Evolutionary conservation across 139 green algal species (phyloP).

Genomic region (Chlorella sp.): DNA sequence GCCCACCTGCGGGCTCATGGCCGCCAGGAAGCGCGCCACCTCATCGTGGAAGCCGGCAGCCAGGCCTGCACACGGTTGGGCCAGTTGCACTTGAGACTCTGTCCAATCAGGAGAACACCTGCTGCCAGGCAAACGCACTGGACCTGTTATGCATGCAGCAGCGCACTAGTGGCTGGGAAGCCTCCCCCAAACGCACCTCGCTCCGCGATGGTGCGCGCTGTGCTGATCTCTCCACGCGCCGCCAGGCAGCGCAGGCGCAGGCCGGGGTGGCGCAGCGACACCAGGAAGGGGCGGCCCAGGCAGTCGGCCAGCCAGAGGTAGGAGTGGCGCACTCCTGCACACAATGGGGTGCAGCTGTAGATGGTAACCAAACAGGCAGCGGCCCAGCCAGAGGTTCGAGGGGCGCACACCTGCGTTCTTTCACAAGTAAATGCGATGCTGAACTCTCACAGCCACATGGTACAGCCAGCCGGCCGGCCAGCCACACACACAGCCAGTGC

Average conservation of each 20-base stretch:
- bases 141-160: no score
- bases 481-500: no score
- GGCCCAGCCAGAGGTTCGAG: constrained; percentile 50
- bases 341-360: not conserved
- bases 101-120: no score
- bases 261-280: constrained; percentile 59
- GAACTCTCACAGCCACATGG: no score
- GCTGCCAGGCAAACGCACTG: no score
- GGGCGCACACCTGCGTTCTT: constrained; percentile 42
- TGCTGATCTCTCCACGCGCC: constrained; percentile 48
- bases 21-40: constrained; percentile 57
- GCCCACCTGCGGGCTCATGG: constrained; percentile 37
- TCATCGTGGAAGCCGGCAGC: constrained; percentile 58
- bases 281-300: constrained; percentile 56
- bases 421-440: no score
- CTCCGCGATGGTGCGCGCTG: constrained; percentile 50
- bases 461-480: no score
- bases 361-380: constrained; percentile 49
- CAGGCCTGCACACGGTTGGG: constrained; percentile 8
- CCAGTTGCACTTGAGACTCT: no score
- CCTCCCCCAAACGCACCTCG: constrained; percentile 39
- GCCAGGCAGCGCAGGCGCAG: constrained; percentile 56
- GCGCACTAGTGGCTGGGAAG: no score
- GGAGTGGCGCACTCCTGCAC: constrained; percentile 42
- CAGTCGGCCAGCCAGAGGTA: constrained; percentile 53